Base-by-base conservation (phyloP, 2,329 filamentous ascomycete species). In the Alternaria gansuensis region DNA sequence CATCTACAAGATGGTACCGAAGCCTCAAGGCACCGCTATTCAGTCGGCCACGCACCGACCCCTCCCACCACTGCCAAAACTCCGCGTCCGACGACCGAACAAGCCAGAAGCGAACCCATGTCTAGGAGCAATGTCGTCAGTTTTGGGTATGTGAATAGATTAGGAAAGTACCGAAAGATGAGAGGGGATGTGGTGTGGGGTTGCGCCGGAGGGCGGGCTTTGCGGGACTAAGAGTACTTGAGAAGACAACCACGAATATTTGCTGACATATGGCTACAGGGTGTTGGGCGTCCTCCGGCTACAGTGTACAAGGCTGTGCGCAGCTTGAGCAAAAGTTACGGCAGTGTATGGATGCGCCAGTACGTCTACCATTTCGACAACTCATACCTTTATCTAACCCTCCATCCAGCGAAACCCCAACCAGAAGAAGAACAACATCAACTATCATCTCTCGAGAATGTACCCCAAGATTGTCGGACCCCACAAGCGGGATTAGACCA, bases 361-460 rank as follows among this genome's bases (percentile, higher is more conserved):
- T 90, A 84, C 73, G 83, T 82, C 77, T 56, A 43, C 57, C 26
- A 7, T 23, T 7, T 17, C 39, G 2, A 11, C 11, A 5, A 26
- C 28, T 13, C 23, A 26, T 10, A 49, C 37, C 21, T 3, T 3
- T 3, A 21, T 39, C 61, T 66, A 50, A 70, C 60, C 39, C 29
- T 40, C 39, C 55, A 24, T 58, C 62, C 74, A 89, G 87, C 86
- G 83, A 83, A 78, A 84, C 46, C 78, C 78, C 64, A 78, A 80
- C 54, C 77, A 79, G 65, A 86, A 87, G 75, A 92, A 89, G 82
- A 94, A 88, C 77, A 87, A 86, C 65, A 93, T 98, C 86, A 98
- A 98, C 81, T 93, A 93, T 83, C 93, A 97, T 77, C 82, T 98
- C 41, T 85, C 86, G 66, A 87, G 95, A 72, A 86, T 91, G 82